These are phyloP conservation scores for Silene uniflora DNA, from an alignment of 148 eudicot species.

Conservation along the genomic window DNA sequence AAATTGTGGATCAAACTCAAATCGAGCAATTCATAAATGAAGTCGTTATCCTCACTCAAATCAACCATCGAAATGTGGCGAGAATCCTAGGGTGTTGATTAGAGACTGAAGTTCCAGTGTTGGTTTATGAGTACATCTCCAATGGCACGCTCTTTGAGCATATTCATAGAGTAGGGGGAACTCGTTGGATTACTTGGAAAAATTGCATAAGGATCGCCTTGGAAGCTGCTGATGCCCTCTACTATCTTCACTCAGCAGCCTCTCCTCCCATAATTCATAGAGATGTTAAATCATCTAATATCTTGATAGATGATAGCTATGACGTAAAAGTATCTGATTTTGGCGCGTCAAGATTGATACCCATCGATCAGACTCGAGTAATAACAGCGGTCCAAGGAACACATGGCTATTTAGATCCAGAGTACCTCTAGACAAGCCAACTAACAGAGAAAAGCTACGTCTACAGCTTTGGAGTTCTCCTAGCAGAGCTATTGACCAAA, in stretches of 20 bases:
- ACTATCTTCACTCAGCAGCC: conserved; percentile 27
- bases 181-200: conserved; percentile 20
- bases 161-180: background rate
- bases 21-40: conserved; percentile 25
- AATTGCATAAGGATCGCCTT: conserved; percentile 18
- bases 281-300: conserved; percentile 11
- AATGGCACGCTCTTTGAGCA: conserved; percentile 23
- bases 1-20: conserved; percentile 9
- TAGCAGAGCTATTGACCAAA: conserved; percentile 24
- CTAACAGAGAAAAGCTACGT: conserved; percentile 29
- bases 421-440: conserved; percentile 22
- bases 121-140: conserved; percentile 22
- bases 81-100: conserved; percentile 18
- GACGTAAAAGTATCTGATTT: conserved; percentile 19
- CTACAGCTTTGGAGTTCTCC: conserved; percentile 25
- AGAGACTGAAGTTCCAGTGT: conserved; percentile 24
- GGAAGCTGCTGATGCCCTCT: conserved; percentile 17
- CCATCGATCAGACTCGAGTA: conserved; percentile 20
- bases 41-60: conserved; percentile 18
- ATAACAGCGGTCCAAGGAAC: conserved; percentile 28
- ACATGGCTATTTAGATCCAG: conserved; percentile 24
- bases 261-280: conserved; percentile 24
- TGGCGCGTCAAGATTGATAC: conserved; percentile 23
- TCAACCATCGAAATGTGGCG: background rate
- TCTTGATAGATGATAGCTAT: conserved; percentile 17